Percentiles rank a stretch among this genome's conserved stretches.
Conservation (phyloP, 2,329 filamentous ascomycete species). For the Fusarium dlaminii region DNA sequence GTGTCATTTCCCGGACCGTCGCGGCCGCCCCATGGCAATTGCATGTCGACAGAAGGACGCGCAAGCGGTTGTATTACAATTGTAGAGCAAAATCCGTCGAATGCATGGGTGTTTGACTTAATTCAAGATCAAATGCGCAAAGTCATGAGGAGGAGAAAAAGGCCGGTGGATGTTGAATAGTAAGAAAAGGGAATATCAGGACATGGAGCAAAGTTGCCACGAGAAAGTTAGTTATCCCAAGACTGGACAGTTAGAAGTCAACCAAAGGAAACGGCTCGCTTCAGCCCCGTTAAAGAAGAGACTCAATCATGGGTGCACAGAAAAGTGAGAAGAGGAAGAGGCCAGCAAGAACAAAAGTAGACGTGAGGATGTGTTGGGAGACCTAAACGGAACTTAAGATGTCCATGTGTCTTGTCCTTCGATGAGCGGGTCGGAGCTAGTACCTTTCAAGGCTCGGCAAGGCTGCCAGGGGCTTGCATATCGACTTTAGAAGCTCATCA, state of each 20-base stretch:
- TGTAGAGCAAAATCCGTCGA: constrained; percentile 23
- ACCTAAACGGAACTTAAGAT: constrained; percentile 24
- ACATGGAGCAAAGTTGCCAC: constrained; percentile 28
- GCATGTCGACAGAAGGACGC: constrained; percentile 46
- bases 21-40: constrained; percentile 50
- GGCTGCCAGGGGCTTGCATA: constrained; percentile 44
- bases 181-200: constrained; percentile 24
- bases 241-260: constrained; percentile 13
- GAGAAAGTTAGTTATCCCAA: constrained; percentile 2
- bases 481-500: constrained; percentile 18
- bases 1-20: constrained; percentile 45
- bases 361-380: constrained; percentile 19
- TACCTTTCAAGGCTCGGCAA: constrained; percentile 38
- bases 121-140: constrained; percentile 32
- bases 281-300: constrained; percentile 14
- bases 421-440: constrained; percentile 39
- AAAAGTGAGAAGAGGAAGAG: constrained; percentile 21
- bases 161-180: neutral
- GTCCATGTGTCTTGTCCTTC: constrained; percentile 42
- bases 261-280: constrained; percentile 16
- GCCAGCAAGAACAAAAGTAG: constrained; percentile 27
- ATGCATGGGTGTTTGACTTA: constrained; percentile 34
- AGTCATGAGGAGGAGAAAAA: constrained; percentile 37
- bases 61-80: constrained; percentile 29
- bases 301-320: constrained; percentile 24